Conservation (phyloP, 169 alveolate genomes). For the Plasmodium fragile region DNA sequence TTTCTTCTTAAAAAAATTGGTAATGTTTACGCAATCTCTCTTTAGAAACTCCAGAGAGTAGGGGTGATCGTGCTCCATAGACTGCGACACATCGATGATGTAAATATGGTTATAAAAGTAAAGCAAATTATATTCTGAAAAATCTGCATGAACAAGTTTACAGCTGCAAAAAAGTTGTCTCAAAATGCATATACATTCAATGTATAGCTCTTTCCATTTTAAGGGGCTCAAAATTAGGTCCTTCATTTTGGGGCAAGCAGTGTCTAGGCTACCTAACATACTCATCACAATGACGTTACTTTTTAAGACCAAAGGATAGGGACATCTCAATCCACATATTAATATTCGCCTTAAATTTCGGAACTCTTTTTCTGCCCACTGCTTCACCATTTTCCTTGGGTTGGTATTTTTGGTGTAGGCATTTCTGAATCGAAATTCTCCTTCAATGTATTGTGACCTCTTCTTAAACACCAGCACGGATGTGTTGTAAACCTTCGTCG, state of each 20-base stretch:
- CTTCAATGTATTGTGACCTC: conserved; percentile 98
- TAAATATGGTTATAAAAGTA: conserved; percentile 87
- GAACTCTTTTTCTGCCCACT: conserved; percentile 99
- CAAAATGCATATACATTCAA: conserved; percentile 91
- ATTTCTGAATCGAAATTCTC: conserved; percentile 98
- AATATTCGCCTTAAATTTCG: conserved; percentile 95
- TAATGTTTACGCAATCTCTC: conserved; percentile 97
- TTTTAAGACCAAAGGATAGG: conserved; percentile 95
- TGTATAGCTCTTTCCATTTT: conserved; percentile 89
- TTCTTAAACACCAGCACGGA: conserved; percentile 98
- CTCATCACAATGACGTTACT: conserved; percentile 98
- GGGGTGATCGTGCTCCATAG: conserved; percentile 99
- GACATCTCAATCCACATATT: conserved; percentile 93
- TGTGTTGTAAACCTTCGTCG: conserved; percentile 98
- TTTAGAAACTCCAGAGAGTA: conserved; percentile 97
- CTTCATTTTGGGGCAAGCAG: conserved; percentile 82
- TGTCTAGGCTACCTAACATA: conserved; percentile 88
- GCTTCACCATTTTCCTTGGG: conserved; percentile 99
- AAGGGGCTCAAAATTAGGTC: conserved; percentile 61
- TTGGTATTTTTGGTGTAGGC: conserved; percentile 95
- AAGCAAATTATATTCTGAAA: conserved; percentile 97
- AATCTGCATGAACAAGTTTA: conserved; percentile 98
- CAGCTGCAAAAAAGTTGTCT: conserved; percentile 94
- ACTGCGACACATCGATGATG: conserved; percentile 98
- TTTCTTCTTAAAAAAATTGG: conserved; percentile 92